Percentiles rank a stretch among this genome's conserved stretches.
Evolutionary conservation across 306 rosid species (phyloP).

Genomic region (Quercus aquifolioides): DNA sequence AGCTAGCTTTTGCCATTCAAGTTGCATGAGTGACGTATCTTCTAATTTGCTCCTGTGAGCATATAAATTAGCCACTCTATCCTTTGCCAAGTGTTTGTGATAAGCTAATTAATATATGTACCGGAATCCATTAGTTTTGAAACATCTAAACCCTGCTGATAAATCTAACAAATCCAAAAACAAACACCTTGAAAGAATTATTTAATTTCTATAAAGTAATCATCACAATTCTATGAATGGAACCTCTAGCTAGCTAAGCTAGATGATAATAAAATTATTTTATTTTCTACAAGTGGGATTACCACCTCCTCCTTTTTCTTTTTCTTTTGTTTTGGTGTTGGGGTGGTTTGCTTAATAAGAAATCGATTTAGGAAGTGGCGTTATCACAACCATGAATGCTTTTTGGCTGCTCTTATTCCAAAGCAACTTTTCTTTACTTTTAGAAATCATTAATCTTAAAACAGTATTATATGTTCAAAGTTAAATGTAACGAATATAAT

Average conservation of each 20-base stretch:
- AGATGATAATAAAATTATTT: neutral
- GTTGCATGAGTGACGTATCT: slow-evolving; percentile 15
- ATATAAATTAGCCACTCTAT: neutral
- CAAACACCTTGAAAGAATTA: neutral
- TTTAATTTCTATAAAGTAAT: slow-evolving; percentile 7
- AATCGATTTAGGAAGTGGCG: slow-evolving; percentile 22
- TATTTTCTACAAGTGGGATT: slow-evolving; percentile 28
- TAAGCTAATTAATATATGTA: neutral
- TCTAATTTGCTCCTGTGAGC: neutral
- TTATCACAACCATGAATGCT: slow-evolving; percentile 26
- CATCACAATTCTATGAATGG: slow-evolving; percentile 10
- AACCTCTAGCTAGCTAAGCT: neutral
- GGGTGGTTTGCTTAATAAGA: neutral
- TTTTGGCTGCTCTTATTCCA: slow-evolving; percentile 9
- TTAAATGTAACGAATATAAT: slow-evolving; percentile 19
- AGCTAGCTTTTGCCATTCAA: neutral
- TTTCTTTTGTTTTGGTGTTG: neutral
- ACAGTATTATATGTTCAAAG: slow-evolving; percentile 9
- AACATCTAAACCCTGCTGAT: neutral
- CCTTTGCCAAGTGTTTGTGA: neutral
- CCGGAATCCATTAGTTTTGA: slow-evolving; percentile 6
- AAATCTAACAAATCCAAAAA: neutral
- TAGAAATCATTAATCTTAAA: neutral
- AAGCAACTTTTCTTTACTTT: slow-evolving; percentile 15
- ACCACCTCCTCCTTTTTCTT: slow-evolving; percentile 1